These are phyloP conservation scores for Calycina marina DNA, from an alignment of 2,329 filamentous ascomycete genomes.

Conservation along the genomic window DNA sequence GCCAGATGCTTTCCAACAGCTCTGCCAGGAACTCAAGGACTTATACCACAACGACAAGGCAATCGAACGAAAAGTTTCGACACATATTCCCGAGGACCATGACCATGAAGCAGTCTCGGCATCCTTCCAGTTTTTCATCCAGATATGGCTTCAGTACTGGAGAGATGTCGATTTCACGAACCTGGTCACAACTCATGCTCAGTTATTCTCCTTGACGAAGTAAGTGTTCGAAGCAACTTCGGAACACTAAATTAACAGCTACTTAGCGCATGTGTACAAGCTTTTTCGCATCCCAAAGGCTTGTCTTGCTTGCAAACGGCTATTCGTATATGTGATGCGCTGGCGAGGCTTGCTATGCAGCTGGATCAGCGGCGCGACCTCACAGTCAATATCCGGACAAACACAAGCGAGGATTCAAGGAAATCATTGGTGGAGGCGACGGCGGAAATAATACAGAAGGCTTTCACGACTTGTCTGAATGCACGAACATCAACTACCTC, in stretches of 20 bases:
- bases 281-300: constrained; percentile 65
- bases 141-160: constrained; percentile 68
- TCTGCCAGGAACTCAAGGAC: constrained; percentile 51
- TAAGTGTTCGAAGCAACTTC: constrained; percentile 34
- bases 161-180: constrained; percentile 67
- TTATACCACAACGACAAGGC: constrained; percentile 35
- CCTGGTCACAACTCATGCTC: constrained; percentile 58
- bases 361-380: constrained; percentile 71
- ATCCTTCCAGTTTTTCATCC: constrained; percentile 65
- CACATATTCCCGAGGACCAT: constrained; percentile 48
- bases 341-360: constrained; percentile 71
- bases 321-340: constrained; percentile 64
- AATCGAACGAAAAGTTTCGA: constrained; percentile 49
- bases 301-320: constrained; percentile 71
- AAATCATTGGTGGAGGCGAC: constrained; percentile 75
- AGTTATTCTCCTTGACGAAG: constrained; percentile 62
- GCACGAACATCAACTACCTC: constrained; percentile 55
- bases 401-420: constrained; percentile 42
- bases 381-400: constrained; percentile 43
- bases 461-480: constrained; percentile 79
- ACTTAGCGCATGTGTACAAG: constrained; percentile 63
- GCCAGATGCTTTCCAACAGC: constrained; percentile 48
- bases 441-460: constrained; percentile 77
- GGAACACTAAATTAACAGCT: no score
- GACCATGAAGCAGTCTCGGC: constrained; percentile 56